Percentiles rank a stretch among this genome's conserved stretches.
Evolutionary conservation across 768 basidiomycete species (phyloP).

Genomic region (Scleroderma citrinum): DNA sequence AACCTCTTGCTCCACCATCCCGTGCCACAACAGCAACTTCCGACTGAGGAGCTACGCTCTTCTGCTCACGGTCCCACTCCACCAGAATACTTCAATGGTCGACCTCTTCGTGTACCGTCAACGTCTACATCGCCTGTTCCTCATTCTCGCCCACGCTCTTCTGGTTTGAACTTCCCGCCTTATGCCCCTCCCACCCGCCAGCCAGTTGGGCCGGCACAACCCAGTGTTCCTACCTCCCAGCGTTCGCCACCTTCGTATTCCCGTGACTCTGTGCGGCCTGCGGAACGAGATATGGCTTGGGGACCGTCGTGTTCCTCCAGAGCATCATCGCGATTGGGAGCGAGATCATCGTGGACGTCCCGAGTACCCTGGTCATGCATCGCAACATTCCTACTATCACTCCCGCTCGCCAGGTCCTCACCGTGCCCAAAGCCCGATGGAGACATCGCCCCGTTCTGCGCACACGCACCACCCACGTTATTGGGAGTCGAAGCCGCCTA

Average conservation of each 20-base stretch:
- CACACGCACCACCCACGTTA: constrained; percentile 38
- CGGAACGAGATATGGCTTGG: constrained; percentile 54
- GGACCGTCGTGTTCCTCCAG: constrained; percentile 49
- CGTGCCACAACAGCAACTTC: constrained; percentile 51
- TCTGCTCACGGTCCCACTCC: constrained; percentile 37
- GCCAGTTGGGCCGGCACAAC: constrained; percentile 48
- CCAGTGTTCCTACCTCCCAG: constrained; percentile 40
- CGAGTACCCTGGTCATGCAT: constrained; percentile 29
- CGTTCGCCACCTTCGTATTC: constrained; percentile 57
- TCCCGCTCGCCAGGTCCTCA: constrained; percentile 34
- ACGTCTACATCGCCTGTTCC: constrained; percentile 57
- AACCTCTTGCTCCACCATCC: constrained; percentile 63
- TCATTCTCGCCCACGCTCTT: constrained; percentile 46
- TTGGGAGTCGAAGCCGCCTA: constrained; percentile 57
- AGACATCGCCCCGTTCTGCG: constrained; percentile 54
- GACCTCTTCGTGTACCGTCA: constrained; percentile 47
- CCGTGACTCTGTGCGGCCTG: constrained; percentile 41
- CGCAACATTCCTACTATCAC: constrained; percentile 28
- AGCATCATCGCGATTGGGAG: constrained; percentile 52
- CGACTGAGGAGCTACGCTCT: constrained; percentile 46
- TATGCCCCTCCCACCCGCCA: constrained; percentile 45
- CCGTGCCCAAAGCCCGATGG: constrained; percentile 45
- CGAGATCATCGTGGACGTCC: constrained; percentile 33
- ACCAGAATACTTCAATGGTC: constrained; percentile 53
- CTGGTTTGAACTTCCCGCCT: constrained; percentile 39